Evolutionary conservation across 495 filamentous ascomycete genomes (phyloP).

Genomic region (Bathelium albidoporum): DNA sequence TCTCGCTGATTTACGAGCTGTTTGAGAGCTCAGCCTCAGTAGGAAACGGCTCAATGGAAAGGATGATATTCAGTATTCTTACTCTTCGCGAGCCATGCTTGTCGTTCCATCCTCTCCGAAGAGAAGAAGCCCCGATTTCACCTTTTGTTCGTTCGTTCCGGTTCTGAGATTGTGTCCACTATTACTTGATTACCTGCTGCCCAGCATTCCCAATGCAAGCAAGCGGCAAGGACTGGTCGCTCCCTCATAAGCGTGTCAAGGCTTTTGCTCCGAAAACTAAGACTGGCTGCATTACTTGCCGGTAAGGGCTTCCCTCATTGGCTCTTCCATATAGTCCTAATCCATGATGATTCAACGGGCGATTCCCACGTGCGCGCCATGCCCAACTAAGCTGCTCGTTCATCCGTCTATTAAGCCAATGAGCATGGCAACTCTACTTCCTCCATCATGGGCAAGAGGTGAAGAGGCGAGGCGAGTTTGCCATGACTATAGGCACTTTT

Average conservation of each 20-base stretch:
- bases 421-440: too few species aligned
- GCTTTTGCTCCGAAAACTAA: slow-evolving; percentile 5
- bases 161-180: too few species aligned
- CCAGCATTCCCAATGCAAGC: not conserved
- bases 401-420: too few species aligned
- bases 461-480: too few species aligned
- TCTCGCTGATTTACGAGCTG: not conserved
- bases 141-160: not conserved
- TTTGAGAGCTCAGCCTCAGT: not conserved
- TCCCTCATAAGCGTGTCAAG: not conserved
- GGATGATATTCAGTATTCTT: not conserved
- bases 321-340: not conserved
- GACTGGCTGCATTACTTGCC: slow-evolving; percentile 9
- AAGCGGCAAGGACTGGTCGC: not conserved
- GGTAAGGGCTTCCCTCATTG: not conserved
- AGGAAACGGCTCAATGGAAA: not conserved
- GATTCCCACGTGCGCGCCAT: not conserved
- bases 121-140: not conserved
- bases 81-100: not conserved
- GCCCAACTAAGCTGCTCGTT: too few species aligned
- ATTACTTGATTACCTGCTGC: too few species aligned
- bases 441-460: too few species aligned
- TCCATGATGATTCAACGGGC: not conserved
- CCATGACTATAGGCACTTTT: too few species aligned
- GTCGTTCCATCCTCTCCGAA: too few species aligned